These are phyloP conservation scores for Pyrrhoderma lamaoense DNA, from an alignment of 1,284 basidiomycete genomes.

Conservation along the genomic window DNA sequence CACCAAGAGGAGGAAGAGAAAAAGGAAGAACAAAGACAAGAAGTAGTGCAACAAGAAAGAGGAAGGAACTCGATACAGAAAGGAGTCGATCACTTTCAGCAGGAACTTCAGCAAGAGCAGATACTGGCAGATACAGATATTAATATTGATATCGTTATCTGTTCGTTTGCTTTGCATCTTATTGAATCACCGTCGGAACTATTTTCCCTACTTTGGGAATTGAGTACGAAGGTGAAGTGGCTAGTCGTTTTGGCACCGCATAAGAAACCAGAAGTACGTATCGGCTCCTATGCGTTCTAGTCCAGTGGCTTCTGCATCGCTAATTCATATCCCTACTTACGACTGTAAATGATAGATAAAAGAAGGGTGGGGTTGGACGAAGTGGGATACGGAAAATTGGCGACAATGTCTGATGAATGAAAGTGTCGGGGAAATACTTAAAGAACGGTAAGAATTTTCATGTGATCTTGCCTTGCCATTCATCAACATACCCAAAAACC, in stretches of 20 bases:
- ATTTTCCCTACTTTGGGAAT: constrained; percentile 55
- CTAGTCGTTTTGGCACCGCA: constrained; percentile 64
- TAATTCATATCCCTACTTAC: neutral
- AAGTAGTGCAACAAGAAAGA: too few relatives aligned
- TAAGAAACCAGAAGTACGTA: constrained; percentile 61
- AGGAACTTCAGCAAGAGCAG: too few relatives aligned
- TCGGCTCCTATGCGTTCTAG: neutral
- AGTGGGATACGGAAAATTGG: constrained; percentile 62
- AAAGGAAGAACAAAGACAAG: too few relatives aligned
- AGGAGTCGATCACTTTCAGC: too few relatives aligned
- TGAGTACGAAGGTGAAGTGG: constrained; percentile 56
- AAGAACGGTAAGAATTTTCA: constrained; percentile 41
- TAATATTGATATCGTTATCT: constrained; percentile 53
- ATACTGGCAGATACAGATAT: neutral
- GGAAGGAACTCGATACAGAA: too few relatives aligned
- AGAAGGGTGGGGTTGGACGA: constrained; percentile 64
- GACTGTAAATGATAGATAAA: constrained; percentile 53
- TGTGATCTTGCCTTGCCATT: too few relatives aligned
- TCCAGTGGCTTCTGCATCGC: too few relatives aligned
- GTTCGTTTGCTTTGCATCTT: constrained; percentile 69
- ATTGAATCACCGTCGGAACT: constrained; percentile 54
- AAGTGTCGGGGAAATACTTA: constrained; percentile 40
- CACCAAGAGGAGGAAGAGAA: neutral
- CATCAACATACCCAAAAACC: too few relatives aligned
- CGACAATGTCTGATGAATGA: constrained; percentile 34